These are phyloP conservation scores for Lichtheimia ramosa DNA, from an alignment of 371 early-diverging fungal genomes.

Conservation along the genomic window DNA sequence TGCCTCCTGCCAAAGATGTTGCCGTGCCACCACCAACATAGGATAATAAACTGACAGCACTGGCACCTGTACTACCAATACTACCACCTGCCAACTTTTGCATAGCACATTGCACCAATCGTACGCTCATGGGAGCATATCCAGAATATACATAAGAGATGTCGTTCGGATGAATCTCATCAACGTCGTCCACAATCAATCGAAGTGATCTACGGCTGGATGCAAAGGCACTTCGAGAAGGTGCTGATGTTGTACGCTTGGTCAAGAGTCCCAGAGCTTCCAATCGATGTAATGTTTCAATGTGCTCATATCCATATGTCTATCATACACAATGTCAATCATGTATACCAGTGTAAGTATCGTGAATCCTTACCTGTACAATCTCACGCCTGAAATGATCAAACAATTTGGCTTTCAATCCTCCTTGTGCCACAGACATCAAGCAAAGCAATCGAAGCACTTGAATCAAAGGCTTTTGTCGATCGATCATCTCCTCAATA, in stretches of 20 bases:
- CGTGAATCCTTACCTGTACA: conserved; percentile 55
- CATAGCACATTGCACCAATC: conserved; percentile 87
- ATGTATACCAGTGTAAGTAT: background rate
- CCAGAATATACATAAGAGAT: conserved; percentile 93
- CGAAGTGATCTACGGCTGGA: conserved; percentile 70
- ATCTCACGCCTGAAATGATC: conserved; percentile 85
- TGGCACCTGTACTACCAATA: conserved; percentile 16
- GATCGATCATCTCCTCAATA: conserved; percentile 80
- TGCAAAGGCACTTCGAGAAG: conserved; percentile 50
- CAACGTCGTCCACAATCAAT: conserved; percentile 85
- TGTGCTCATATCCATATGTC: conserved; percentile 91
- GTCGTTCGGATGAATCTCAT: conserved; percentile 85
- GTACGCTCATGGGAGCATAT: conserved; percentile 87
- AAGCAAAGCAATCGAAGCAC: conserved; percentile 84
- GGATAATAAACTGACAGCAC: conserved; percentile 39
- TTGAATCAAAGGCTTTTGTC: conserved; percentile 68
- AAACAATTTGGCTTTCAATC: conserved; percentile 75
- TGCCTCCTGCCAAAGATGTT: background rate
- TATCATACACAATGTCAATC: conserved; percentile 22
- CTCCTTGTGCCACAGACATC: conserved; percentile 79
- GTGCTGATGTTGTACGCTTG: conserved; percentile 42
- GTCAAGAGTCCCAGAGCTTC: conserved; percentile 66
- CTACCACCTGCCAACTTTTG: conserved; percentile 29
- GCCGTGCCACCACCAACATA: conserved; percentile 25
- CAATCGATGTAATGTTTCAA: conserved; percentile 79